Evolutionary conservation across 768 basidiomycete genomes (phyloP).

Genomic region (Saitozyma sp.): DNA sequence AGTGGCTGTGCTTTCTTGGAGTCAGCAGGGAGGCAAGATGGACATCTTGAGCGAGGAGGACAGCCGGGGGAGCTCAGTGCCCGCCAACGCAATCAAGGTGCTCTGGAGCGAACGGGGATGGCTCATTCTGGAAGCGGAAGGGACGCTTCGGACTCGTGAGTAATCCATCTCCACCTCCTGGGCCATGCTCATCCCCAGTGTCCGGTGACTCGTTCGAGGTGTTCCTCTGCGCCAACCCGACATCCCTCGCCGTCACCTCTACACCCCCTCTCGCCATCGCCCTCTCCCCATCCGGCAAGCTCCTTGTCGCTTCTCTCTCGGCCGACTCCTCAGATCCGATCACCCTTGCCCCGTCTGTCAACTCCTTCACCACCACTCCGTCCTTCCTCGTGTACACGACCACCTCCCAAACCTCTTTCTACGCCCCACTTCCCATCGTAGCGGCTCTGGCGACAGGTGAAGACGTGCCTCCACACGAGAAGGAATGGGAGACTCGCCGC

Average conservation of each 20-base stretch:
- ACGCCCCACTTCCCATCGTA: conserved; percentile 60
- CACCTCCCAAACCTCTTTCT: conserved; percentile 74
- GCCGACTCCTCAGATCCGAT: not conserved
- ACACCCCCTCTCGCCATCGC: conserved; percentile 60
- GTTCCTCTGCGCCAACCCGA: no score
- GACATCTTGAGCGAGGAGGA: not conserved
- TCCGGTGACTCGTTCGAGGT: not conserved
- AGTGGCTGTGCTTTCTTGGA: conserved; percentile 24
- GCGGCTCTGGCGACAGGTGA: conserved; percentile 34
- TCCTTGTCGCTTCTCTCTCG: conserved; percentile 55
- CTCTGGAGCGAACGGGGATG: conserved; percentile 5
- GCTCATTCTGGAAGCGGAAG: conserved; percentile 10
- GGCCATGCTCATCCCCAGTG: no score
- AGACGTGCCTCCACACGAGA: conserved; percentile 38
- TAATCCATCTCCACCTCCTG: no score
- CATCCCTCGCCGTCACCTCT: no score
- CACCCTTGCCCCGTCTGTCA: conserved; percentile 51
- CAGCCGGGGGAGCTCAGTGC: not conserved
- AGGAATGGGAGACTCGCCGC: conserved; percentile 68
- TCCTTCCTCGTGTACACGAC: conserved; percentile 84
- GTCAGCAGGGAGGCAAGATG: not conserved
- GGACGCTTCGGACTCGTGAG: conserved; percentile 12
- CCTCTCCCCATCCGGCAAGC: conserved; percentile 65
- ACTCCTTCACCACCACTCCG: conserved; percentile 69
- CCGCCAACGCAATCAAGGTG: not conserved